Percentiles rank a stretch among this genome's conserved stretches.
Conservation (phyloP, 2,329 filamentous ascomycete genomes). For the Fusarium sp. region DNA sequence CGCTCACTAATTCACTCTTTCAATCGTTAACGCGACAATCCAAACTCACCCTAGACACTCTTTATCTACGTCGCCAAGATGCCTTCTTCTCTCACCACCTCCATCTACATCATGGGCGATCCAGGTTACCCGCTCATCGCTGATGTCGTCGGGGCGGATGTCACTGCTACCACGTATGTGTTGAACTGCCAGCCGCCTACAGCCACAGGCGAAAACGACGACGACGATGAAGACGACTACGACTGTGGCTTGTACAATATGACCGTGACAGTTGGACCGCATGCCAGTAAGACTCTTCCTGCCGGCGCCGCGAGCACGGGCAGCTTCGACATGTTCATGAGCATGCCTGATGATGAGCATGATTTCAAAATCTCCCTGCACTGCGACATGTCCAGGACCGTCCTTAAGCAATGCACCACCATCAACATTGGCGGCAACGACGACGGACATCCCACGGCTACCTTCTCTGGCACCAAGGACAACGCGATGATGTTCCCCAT, state of each 20-base stretch:
- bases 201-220: conserved; percentile 16
- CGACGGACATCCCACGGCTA: conserved; percentile 11
- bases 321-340: conserved; percentile 17
- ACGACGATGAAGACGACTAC: conserved; percentile 3
- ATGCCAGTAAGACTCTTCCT: conserved; percentile 20
- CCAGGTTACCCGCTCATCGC: neutral
- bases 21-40: neutral
- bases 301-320: conserved; percentile 19
- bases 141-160: conserved; percentile 22
- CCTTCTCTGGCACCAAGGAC: neutral
- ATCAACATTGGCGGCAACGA: conserved; percentile 19
- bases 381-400: conserved; percentile 19
- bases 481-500: neutral
- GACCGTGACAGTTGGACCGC: conserved; percentile 10
- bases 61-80: conserved; percentile 1
- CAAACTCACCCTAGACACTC: neutral
- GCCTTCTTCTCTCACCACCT: conserved; percentile 21
- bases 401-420: conserved; percentile 9
- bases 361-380: conserved; percentile 21
- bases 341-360: neutral
- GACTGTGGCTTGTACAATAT: conserved; percentile 27
- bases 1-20: neutral
- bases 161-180: conserved; percentile 19
- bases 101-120: neutral
- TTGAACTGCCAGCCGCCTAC: conserved; percentile 18